Conservation (phyloP, 2,329 filamentous ascomycete species). For the Xylariaceae sp. region DNA sequence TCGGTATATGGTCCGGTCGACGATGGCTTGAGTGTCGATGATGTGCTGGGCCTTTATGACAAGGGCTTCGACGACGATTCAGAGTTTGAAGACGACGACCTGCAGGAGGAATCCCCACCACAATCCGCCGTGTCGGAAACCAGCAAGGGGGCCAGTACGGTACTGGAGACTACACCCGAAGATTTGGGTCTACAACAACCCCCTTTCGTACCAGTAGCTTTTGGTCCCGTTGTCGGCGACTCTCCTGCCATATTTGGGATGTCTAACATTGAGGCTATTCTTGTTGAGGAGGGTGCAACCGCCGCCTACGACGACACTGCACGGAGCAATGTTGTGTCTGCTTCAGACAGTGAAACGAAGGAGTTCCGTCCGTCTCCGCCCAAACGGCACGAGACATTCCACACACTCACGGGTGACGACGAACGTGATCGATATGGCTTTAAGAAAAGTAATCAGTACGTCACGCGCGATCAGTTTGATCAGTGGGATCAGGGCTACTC, state of each 20-base stretch:
- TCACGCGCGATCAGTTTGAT: constrained; percentile 75
- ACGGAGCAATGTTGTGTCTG: constrained; percentile 1
- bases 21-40: constrained; percentile 56
- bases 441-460: constrained; percentile 78
- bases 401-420: constrained; percentile 45
- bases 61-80: constrained; percentile 55
- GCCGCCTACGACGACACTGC: neutral
- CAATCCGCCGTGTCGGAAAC: constrained; percentile 38
- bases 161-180: constrained; percentile 40
- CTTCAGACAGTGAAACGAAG: neutral
- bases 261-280: constrained; percentile 32
- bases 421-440: constrained; percentile 84
- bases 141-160: constrained; percentile 34
- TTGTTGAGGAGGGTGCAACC: constrained; percentile 31
- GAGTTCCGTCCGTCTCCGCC: constrained; percentile 15
- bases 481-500: constrained; percentile 73
- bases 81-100: constrained; percentile 40
- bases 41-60: constrained; percentile 69
- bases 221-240: constrained; percentile 29
- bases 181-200: neutral
- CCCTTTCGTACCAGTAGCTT: constrained; percentile 1
- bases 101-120: constrained; percentile 34
- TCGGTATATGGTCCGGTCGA: constrained; percentile 50
- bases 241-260: constrained; percentile 38
- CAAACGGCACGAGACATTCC: constrained; percentile 27